Evolutionary conservation across 805 yeast species (phyloP).

Genomic region (Saccharomyces kudriavzevii): DNA sequence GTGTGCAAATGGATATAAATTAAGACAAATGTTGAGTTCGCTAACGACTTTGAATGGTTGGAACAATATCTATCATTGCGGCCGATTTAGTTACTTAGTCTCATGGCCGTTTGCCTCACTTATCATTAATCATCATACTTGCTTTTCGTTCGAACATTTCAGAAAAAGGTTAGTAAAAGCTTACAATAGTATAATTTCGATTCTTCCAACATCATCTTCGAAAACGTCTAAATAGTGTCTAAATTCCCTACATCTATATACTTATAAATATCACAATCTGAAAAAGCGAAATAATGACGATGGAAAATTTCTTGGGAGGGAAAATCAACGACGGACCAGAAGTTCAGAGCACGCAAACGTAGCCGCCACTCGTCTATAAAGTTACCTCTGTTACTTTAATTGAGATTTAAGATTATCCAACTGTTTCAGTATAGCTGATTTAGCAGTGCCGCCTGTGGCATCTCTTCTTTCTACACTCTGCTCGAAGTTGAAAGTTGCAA

Average conservation of each 20-base stretch:
- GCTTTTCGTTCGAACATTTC: background rate
- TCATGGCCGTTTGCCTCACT: conserved; percentile 1
- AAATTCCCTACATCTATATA: background rate
- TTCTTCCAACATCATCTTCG: background rate
- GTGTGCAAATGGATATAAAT: conserved; percentile 15
- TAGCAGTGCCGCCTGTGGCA: conserved; percentile 97
- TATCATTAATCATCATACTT: background rate
- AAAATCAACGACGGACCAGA: background rate
- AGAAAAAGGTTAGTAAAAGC: background rate
- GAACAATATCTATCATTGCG: conserved; percentile 13
- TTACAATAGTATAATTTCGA: background rate
- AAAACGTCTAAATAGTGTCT: background rate
- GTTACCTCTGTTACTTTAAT: conserved; percentile 4
- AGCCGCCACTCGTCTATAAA: background rate
- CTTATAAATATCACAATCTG: background rate
- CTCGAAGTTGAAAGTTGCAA: conserved; percentile 83
- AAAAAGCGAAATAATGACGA: background rate
- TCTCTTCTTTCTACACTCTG: conserved; percentile 92
- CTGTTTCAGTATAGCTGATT: conserved; percentile 77
- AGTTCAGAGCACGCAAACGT: background rate
- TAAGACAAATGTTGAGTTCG: conserved; percentile 9
- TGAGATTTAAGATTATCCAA: conserved; percentile 34
- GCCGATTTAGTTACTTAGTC: conserved; percentile 16
- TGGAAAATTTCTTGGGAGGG: background rate
- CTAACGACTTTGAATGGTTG: conserved; percentile 12